These are phyloP conservation scores for Guyanaporus albipodus DNA, from an alignment of 768 basidiomycete species.

Conservation along the genomic window DNA sequence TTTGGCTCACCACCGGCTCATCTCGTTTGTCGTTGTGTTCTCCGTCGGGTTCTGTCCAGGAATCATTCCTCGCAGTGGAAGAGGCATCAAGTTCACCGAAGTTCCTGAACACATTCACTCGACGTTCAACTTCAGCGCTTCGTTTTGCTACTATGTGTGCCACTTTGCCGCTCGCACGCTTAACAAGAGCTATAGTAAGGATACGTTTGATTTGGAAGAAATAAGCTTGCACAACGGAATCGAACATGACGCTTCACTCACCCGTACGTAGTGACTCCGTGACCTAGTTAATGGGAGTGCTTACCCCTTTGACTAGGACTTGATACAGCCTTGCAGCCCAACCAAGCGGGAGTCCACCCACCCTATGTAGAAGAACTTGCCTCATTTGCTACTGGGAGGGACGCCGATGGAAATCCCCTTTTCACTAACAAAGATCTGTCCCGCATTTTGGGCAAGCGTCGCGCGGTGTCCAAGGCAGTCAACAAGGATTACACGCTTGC, in stretches of 20 bases:
- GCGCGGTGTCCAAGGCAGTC: slow-evolving; percentile 46
- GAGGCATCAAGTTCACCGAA: slow-evolving; percentile 55
- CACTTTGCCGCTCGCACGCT: slow-evolving; percentile 56
- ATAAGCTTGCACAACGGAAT: slow-evolving; percentile 14
- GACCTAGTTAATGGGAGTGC: not conserved
- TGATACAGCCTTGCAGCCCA: slow-evolving; percentile 42
- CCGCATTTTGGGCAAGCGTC: slow-evolving; percentile 53
- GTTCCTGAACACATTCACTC: slow-evolving; percentile 37
- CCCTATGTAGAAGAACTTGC: slow-evolving; percentile 54
- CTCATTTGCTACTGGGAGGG: slow-evolving; percentile 54
- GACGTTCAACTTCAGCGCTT: slow-evolving; percentile 66
- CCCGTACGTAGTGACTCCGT: slow-evolving; percentile 12
- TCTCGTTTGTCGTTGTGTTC: not conserved
- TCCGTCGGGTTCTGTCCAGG: slow-evolving; percentile 14
- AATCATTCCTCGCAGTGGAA: slow-evolving; percentile 58
- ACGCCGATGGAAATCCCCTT: slow-evolving; percentile 40
- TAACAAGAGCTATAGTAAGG: slow-evolving; percentile 50
- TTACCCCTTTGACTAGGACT: slow-evolving; percentile 40
- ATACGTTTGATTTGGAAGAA: slow-evolving; percentile 56
- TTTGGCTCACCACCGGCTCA: not conserved
- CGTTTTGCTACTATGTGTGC: slow-evolving; percentile 63
- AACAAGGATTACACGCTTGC: slow-evolving; percentile 56
- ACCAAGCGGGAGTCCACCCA: slow-evolving; percentile 52
- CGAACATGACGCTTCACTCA: slow-evolving; percentile 26
- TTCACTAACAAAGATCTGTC: slow-evolving; percentile 62